Evolutionary conservation across 805 yeast species (phyloP).

Genomic region (Teunomyces pallodes): DNA sequence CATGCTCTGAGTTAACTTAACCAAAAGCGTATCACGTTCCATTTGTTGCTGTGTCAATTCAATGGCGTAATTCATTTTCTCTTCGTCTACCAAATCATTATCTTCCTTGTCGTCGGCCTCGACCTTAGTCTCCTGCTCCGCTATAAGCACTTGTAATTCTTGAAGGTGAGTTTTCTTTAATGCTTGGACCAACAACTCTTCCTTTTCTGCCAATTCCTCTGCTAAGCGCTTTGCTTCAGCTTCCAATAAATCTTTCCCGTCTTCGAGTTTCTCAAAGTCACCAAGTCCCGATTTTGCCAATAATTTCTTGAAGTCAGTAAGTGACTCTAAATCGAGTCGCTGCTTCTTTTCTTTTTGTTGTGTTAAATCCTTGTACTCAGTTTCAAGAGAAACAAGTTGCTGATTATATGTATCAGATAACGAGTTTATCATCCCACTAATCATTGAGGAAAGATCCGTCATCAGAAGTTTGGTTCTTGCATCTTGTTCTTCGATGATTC

Average conservation of each 20-base stretch:
- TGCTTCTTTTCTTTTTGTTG: slow-evolving; percentile 52
- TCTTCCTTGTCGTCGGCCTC: slow-evolving; percentile 7
- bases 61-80: slow-evolving; percentile 12
- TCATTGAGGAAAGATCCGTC: slow-evolving; percentile 34
- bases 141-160: slow-evolving; percentile 43
- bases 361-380: slow-evolving; percentile 18
- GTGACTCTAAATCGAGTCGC: slow-evolving; percentile 37
- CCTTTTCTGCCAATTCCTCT: slow-evolving; percentile 13
- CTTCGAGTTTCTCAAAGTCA: slow-evolving; percentile 21
- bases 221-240: slow-evolving; percentile 15
- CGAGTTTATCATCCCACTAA: slow-evolving; percentile 44
- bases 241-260: slow-evolving; percentile 22
- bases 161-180: slow-evolving; percentile 43
- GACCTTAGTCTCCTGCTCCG: slow-evolving; percentile 25
- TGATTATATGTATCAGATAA: slow-evolving; percentile 54
- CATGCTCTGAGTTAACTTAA: slow-evolving; percentile 48
- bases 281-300: slow-evolving; percentile 33
- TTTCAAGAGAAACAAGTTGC: slow-evolving; percentile 41
- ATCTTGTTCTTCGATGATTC: slow-evolving; percentile 18
- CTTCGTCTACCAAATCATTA: slow-evolving; percentile 9
- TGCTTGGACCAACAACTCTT: slow-evolving; percentile 21
- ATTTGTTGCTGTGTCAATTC: slow-evolving; percentile 52
- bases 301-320: slow-evolving; percentile 24
- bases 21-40: slow-evolving; percentile 41
- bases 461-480: slow-evolving; percentile 24